Evolutionary conservation across 192 early-diverging fungal species (phyloP).

Genomic region (Coemansia sp.): DNA sequence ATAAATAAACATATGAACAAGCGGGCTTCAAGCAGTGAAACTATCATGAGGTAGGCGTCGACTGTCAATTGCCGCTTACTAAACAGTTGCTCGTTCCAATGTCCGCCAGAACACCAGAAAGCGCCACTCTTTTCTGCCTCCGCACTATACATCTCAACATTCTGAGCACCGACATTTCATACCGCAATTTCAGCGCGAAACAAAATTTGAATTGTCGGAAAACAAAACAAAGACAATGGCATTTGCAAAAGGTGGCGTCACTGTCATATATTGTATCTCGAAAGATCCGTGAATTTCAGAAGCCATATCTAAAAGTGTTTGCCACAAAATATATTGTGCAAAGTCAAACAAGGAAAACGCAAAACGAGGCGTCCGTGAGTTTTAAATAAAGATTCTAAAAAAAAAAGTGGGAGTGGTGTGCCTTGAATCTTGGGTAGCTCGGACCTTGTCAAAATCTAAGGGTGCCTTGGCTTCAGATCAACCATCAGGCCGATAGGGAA

Average conservation of each 20-base stretch:
- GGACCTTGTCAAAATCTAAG: not conserved
- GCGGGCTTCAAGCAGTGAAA: not conserved
- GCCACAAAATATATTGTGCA: not conserved
- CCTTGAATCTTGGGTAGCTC: too few species aligned
- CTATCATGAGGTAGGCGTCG: not conserved
- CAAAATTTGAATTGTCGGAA: not conserved
- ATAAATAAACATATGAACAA: too few species aligned
- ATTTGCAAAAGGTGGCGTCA: not conserved
- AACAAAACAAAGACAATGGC: not conserved
- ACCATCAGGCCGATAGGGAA: conserved; percentile 33
- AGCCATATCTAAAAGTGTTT: not conserved
- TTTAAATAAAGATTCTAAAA: not conserved
- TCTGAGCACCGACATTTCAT: not conserved
- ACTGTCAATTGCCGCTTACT: not conserved
- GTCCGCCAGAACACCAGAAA: not conserved
- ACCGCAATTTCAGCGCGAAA: not conserved
- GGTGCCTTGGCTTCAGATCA: conserved; percentile 22
- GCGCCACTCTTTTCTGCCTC: not conserved
- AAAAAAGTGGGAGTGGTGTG: not conserved
- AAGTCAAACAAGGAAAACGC: not conserved
- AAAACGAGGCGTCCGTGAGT: not conserved
- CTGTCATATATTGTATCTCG: not conserved
- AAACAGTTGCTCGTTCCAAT: not conserved
- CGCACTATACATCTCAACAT: not conserved
- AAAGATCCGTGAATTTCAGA: not conserved